These are phyloP conservation scores for Rubia occidens DNA, from an alignment of 305 asterid species.

Conservation along the genomic window DNA sequence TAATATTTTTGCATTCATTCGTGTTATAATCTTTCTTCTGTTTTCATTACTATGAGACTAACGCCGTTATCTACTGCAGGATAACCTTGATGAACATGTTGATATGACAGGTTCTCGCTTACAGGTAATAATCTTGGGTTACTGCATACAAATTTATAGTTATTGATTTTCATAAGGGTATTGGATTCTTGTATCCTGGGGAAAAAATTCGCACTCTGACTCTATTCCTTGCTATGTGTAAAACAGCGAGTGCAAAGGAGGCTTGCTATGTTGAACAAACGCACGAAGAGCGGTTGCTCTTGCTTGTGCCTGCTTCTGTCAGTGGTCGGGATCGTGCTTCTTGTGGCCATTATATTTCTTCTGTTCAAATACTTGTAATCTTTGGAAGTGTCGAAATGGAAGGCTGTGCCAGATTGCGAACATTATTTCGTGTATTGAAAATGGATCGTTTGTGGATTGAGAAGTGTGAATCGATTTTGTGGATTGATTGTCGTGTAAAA, in stretches of 20 bases:
- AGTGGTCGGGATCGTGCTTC: constrained; percentile 49
- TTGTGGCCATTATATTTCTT: constrained; percentile 48
- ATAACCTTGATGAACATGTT: constrained; percentile 71
- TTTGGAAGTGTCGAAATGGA: background rate
- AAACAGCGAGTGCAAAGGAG: constrained; percentile 72
- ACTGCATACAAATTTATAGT: background rate
- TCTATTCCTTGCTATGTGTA: background rate
- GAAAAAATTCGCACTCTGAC: background rate
- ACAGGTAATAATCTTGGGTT: constrained; percentile 36
- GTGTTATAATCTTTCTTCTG: background rate
- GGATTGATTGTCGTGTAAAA: background rate
- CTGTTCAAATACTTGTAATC: constrained; percentile 59
- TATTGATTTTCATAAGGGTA: too few species aligned
- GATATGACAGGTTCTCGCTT: constrained; percentile 79
- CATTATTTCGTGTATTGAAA: background rate
- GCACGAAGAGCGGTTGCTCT: constrained; percentile 87
- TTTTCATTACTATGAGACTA: background rate
- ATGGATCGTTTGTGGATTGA: background rate
- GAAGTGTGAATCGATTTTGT: constrained; percentile 4
- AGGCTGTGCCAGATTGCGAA: background rate
- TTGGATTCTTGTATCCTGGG: background rate
- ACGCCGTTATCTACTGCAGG: constrained; percentile 37
- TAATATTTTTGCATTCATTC: background rate
- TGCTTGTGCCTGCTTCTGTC: constrained; percentile 62
- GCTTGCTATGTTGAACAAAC: constrained; percentile 78